Percentiles rank a stretch among this genome's conserved stretches.
phyloP scores from a whole-genome alignment of 352 stramenopile genomes.

The Pythium coloratum region DNA sequence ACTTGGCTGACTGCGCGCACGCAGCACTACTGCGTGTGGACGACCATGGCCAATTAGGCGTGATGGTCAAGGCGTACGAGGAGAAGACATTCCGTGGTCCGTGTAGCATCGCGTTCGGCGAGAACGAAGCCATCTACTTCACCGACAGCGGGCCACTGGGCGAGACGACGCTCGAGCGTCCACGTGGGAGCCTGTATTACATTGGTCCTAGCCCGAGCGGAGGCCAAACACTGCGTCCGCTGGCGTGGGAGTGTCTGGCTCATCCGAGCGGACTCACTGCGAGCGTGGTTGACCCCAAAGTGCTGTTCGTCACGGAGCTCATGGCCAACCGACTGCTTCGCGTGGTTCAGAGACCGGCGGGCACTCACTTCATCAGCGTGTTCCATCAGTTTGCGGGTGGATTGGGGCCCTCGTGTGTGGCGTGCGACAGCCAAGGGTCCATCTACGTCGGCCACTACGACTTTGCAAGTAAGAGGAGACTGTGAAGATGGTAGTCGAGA shows the following conservation, averaged over 20 bases:
- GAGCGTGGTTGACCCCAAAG: slow-evolving; percentile 33
- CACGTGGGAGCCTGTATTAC: slow-evolving; percentile 74
- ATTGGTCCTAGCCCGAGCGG: slow-evolving; percentile 65
- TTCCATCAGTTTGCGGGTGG: slow-evolving; percentile 84
- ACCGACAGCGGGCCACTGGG: slow-evolving; percentile 83
- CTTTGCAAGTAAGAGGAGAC: slow-evolving; percentile 51
- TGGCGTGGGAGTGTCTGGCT: slow-evolving; percentile 74
- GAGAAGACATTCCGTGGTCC: slow-evolving; percentile 72
- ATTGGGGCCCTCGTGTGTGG: slow-evolving; percentile 75
- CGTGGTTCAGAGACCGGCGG: slow-evolving; percentile 59
- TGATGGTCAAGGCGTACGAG: slow-evolving; percentile 86
- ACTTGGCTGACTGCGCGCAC: slow-evolving; percentile 74
- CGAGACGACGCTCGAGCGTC: slow-evolving; percentile 83
- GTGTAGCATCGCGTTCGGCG: slow-evolving; percentile 61
- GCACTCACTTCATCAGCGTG: slow-evolving; percentile 74
- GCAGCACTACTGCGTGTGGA: slow-evolving; percentile 72
- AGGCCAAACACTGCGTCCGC: slow-evolving; percentile 69
- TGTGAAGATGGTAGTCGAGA: not conserved
- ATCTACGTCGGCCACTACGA: slow-evolving; percentile 87
- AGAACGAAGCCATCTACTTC: slow-evolving; percentile 76
- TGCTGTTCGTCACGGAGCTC: slow-evolving; percentile 75
- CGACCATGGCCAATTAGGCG: slow-evolving; percentile 49
- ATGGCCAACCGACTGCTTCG: slow-evolving; percentile 79
- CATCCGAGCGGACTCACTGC: slow-evolving; percentile 74
- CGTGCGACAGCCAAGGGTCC: slow-evolving; percentile 50